Percentiles rank a stretch among this genome's conserved stretches.
These are phyloP conservation scores for Candida railenensis DNA, from an alignment of 805 yeast genomes.

Conservation along the genomic window DNA sequence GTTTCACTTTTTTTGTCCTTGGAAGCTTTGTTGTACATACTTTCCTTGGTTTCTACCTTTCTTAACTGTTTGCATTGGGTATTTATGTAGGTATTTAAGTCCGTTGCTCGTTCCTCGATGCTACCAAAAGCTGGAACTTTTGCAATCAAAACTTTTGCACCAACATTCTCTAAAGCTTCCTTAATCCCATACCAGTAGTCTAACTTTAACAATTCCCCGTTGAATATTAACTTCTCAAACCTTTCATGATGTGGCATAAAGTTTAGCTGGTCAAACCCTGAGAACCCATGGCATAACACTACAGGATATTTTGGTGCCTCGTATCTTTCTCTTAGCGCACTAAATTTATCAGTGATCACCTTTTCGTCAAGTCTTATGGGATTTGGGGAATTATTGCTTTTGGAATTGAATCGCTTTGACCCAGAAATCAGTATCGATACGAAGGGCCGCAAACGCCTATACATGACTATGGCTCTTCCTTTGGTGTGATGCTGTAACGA, in stretches of 20 bases:
- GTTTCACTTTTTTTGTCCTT: neutral
- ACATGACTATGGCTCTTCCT: neutral
- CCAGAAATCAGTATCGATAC: neutral
- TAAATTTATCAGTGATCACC: conserved; percentile 28
- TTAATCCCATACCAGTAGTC: conserved; percentile 85
- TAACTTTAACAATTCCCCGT: conserved; percentile 42
- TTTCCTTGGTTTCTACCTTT: conserved; percentile 10
- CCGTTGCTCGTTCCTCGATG: conserved; percentile 65
- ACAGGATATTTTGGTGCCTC: conserved; percentile 68
- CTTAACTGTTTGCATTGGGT: conserved; percentile 21
- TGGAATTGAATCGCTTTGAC: neutral
- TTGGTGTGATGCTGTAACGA: too few relatives aligned
- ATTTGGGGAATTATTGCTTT: neutral
- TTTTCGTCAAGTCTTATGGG: conserved; percentile 3
- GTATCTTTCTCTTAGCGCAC: conserved; percentile 38
- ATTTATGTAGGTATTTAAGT: conserved; percentile 51
- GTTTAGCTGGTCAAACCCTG: conserved; percentile 65
- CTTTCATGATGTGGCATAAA: conserved; percentile 15
- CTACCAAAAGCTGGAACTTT: conserved; percentile 82
- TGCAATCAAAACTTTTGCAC: conserved; percentile 69
- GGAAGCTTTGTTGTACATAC: neutral
- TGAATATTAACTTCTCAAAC: conserved; percentile 14
- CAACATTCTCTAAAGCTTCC: conserved; percentile 55
- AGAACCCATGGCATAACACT: conserved; percentile 81
- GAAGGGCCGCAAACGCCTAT: neutral